Percentiles rank a stretch among this genome's conserved stretches.
phyloP scores from a whole-genome alignment of 257 asterid species.

The Capsicum pubescens region DNA sequence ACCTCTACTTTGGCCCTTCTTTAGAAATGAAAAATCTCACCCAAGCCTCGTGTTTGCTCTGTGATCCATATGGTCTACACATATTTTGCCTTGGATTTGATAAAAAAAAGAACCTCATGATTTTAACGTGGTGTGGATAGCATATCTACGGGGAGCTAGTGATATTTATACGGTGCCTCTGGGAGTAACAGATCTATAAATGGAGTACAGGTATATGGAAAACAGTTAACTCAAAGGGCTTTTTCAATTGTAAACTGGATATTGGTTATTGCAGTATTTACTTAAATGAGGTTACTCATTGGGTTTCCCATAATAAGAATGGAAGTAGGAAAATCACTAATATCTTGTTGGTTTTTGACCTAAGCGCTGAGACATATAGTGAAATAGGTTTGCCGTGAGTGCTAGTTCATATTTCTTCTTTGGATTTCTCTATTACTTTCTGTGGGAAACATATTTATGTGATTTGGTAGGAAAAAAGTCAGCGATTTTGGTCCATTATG shows the following conservation, averaged over 20 bases:
- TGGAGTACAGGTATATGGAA: slow-evolving; percentile 38
- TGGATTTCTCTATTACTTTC: slow-evolving; percentile 24
- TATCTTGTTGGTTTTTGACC: slow-evolving; percentile 26
- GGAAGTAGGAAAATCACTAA: slow-evolving; percentile 29
- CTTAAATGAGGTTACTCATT: slow-evolving; percentile 44
- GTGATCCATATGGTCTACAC: slow-evolving; percentile 17
- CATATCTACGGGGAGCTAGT: slow-evolving; percentile 31
- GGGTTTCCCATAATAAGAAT: slow-evolving; percentile 37
- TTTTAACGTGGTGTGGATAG: slow-evolving; percentile 46
- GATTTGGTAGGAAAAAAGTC: not conserved
- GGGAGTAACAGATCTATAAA: slow-evolving; percentile 40
- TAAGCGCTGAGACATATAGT: slow-evolving; percentile 41
- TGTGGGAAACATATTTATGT: slow-evolving; percentile 27
- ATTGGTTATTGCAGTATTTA: slow-evolving; percentile 38
- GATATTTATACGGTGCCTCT: slow-evolving; percentile 40
- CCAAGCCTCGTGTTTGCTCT: slow-evolving; percentile 20
- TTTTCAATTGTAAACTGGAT: slow-evolving; percentile 29
- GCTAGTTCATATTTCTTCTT: slow-evolving; percentile 21
- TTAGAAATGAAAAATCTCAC: not conserved
- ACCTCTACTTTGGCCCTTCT: not conserved
- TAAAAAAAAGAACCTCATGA: slow-evolving; percentile 25
- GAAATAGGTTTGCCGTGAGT: slow-evolving; percentile 44
- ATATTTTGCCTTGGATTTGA: slow-evolving; percentile 38
- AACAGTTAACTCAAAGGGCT: slow-evolving; percentile 28
- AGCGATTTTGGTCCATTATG: no score